Conservation (phyloP, 805 yeast genomes). For the Sugiyamaella floridensis region DNA sequence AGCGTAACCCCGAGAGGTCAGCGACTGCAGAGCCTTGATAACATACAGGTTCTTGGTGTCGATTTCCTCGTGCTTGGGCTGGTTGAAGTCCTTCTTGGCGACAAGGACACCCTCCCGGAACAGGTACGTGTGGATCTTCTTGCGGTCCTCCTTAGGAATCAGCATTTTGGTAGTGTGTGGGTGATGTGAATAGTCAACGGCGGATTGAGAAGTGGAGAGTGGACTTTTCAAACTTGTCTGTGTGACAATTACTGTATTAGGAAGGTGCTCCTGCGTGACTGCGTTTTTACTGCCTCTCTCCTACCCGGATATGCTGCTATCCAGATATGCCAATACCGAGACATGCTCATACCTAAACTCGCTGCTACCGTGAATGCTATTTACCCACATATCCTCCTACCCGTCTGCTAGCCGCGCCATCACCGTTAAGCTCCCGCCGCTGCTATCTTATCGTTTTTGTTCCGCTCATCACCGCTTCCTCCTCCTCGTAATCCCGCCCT, state of each 20-base stretch:
- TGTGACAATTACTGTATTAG: not conserved
- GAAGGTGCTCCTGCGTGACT: slow-evolving; percentile 2
- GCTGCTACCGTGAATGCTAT: not conserved
- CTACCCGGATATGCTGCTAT: not conserved
- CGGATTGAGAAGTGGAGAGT: slow-evolving; percentile 1
- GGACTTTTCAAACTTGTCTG: slow-evolving; percentile 1
- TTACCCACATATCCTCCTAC: not conserved
- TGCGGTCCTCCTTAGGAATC: slow-evolving; percentile 99
- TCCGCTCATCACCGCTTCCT: not conserved
- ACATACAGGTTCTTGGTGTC: slow-evolving; percentile 96
- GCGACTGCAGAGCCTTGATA: slow-evolving; percentile 98
- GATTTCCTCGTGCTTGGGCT: slow-evolving; percentile 95
- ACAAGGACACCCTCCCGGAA: slow-evolving; percentile 99
- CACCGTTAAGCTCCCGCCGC: not conserved
- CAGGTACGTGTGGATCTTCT: slow-evolving; percentile 98
- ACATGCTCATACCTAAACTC: too few species aligned
- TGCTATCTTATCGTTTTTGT: not conserved
- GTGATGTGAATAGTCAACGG: slow-evolving; percentile 1
- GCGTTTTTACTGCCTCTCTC: not conserved
- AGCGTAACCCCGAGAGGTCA: slow-evolving; percentile 97
- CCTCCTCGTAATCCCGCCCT: not conserved
- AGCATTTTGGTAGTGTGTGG: slow-evolving; percentile 57
- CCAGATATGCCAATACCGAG: too few species aligned
- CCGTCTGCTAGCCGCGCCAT: not conserved
- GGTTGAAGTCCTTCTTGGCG: slow-evolving; percentile 98